Evolutionary conservation across 495 filamentous ascomycete genomes (phyloP).

Genomic region (Penicillium cinerascens): DNA sequence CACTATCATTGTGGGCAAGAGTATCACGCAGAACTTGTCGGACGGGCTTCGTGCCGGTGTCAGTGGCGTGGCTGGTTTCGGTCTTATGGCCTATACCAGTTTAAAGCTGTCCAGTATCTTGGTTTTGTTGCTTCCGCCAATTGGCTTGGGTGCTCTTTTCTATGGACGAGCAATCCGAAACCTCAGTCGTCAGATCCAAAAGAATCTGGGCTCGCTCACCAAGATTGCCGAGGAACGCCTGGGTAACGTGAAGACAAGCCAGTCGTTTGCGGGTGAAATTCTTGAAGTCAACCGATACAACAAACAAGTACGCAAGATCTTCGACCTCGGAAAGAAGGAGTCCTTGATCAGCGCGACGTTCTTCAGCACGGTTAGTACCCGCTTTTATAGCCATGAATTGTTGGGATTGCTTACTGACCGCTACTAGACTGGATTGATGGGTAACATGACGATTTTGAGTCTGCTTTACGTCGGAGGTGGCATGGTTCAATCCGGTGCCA

Average conservation of each 20-base stretch:
- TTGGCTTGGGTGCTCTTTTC: constrained; percentile 86
- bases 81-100: constrained; percentile 89
- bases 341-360: constrained; percentile 87
- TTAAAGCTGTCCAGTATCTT: constrained; percentile 86
- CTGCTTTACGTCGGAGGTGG: constrained; percentile 86
- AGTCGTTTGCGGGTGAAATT: constrained; percentile 91
- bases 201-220: constrained; percentile 83
- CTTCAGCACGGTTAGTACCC: constrained; percentile 63
- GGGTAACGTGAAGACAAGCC: constrained; percentile 91
- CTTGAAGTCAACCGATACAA: constrained; percentile 90
- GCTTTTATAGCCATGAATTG: not conserved
- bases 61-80: constrained; percentile 82
- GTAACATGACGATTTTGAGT: constrained; percentile 94
- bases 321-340: constrained; percentile 78
- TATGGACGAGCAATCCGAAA: constrained; percentile 86
- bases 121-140: constrained; percentile 80
- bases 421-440: constrained; percentile 71
- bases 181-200: constrained; percentile 85
- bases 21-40: constrained; percentile 94
- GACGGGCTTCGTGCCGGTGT: constrained; percentile 87
- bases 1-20: constrained; percentile 96
- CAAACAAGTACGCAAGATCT: constrained; percentile 85
- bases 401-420: constrained; percentile 12
- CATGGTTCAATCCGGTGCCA: constrained; percentile 80
- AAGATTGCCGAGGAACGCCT: constrained; percentile 96